Evolutionary conservation across 2,329 filamentous ascomycete genomes (phyloP).

Genomic region (Seiridium cupressi): DNA sequence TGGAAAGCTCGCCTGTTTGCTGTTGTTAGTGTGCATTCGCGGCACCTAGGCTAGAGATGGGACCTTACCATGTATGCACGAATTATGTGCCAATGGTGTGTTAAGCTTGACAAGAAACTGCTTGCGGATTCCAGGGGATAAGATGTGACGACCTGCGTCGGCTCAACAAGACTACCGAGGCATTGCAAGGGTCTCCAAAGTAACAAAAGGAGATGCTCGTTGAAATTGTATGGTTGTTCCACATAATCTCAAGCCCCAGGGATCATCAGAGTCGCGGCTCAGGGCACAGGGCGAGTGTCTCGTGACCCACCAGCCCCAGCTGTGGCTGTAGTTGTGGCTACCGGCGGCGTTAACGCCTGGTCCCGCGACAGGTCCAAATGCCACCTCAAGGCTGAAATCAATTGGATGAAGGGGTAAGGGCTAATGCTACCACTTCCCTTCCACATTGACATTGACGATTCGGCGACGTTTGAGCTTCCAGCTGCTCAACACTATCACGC

Average conservation of each 20-base stretch:
- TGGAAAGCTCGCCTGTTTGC: constrained; percentile 69
- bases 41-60: background rate
- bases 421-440: background rate
- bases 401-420: constrained; percentile 8
- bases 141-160: background rate
- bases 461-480: background rate
- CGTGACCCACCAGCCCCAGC: constrained; percentile 7
- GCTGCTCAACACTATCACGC: background rate
- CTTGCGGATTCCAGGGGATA: background rate
- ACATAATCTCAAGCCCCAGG: background rate
- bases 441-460: background rate
- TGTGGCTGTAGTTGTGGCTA: constrained; percentile 2
- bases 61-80: constrained; percentile 5
- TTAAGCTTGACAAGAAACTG: background rate
- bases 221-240: background rate
- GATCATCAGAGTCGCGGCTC: too few species aligned
- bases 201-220: background rate
- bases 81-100: background rate
- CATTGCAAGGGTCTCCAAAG: background rate
- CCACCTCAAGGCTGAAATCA: constrained; percentile 7
- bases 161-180: background rate
- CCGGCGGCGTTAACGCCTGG: background rate
- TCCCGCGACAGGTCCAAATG: background rate
- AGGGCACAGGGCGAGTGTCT: background rate
- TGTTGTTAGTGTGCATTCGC: background rate